Base-by-base conservation (phyloP, 148 eudicot genomes). In the Chenopodium quinoa region DNA sequence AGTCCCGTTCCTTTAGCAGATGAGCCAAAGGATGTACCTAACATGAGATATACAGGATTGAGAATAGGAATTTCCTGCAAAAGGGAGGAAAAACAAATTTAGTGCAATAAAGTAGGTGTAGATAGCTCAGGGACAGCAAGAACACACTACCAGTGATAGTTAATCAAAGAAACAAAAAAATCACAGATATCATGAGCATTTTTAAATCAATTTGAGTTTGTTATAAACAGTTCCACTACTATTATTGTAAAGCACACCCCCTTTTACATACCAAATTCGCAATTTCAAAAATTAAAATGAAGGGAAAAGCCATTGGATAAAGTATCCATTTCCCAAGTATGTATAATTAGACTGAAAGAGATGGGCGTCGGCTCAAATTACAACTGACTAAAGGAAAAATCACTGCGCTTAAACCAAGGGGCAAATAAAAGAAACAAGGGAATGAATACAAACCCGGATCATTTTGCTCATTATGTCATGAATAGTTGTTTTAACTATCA, bases 1-100 rank as follows among this genome's bases (percentile, higher is more conserved):
- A 96, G 94, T 76, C 99, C 99, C 29, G 99, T 96, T 86, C 99
- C 99, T 91, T 96, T 96, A 71, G 99, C 99, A 69, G 99, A 93
- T 73, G 99, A 93, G 74, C 99, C 99, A 87, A 96, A 96, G 75
- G 99, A 92, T 80, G 98, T 92, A 50, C 99, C 99, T 76, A 96
- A 83, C 98, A 96, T 93, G 78, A 96, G 93, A 90, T 91, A 96
- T 52, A 93, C 98, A 13, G 97, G 94, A 88, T 96, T 96, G 78
- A 77, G 92, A 76, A 96, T 93, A 4, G 98, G 99, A 82, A 93
- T 78, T 84, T 90, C 99, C 99, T 96, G 87, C 86, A 89, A 82
- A 65, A 86, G 40, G 81, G 82, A 73, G 29, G 32, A 62, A 47
- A 50, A 63, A 65, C 25, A 29, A 65, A 78, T 16, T 69, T 69